phyloP scores from a whole-genome alignment of 768 basidiomycete species.

The Serendipita sp. region DNA sequence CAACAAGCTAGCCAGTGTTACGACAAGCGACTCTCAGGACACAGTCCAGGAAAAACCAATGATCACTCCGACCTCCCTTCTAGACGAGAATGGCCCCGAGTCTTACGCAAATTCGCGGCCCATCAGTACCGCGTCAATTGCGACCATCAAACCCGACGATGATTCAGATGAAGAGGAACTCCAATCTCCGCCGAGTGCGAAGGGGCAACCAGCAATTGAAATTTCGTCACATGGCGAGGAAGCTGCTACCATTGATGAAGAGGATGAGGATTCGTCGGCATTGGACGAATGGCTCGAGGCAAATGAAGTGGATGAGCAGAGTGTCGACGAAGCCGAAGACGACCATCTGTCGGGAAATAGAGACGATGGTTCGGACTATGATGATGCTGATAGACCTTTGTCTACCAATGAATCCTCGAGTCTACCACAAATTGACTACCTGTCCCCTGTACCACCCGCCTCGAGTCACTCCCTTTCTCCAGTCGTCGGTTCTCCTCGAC shows the following conservation, averaged over 20 bases:
- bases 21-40: neutral
- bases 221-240: neutral
- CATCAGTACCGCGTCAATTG: neutral
- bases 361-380: neutral
- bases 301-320: neutral
- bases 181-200: too few relatives aligned
- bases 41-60: too few relatives aligned
- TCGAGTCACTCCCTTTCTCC: too few relatives aligned
- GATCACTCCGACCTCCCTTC: too few relatives aligned
- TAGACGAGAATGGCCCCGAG: too few relatives aligned
- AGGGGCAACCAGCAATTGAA: neutral
- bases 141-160: neutral
- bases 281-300: conserved; percentile 9
- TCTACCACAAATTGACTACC: too few relatives aligned
- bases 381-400: neutral
- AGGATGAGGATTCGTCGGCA: neutral
- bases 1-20: neutral
- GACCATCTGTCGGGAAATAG: neutral
- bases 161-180: too few relatives aligned
- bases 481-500: too few relatives aligned
- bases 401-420: neutral
- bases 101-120: neutral
- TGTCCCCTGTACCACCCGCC: too few relatives aligned
- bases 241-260: neutral
- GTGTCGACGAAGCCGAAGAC: conserved; percentile 5